These are phyloP conservation scores for Podospora pseudocomata DNA, from an alignment of 495 filamentous ascomycete species.

Conservation along the genomic window DNA sequence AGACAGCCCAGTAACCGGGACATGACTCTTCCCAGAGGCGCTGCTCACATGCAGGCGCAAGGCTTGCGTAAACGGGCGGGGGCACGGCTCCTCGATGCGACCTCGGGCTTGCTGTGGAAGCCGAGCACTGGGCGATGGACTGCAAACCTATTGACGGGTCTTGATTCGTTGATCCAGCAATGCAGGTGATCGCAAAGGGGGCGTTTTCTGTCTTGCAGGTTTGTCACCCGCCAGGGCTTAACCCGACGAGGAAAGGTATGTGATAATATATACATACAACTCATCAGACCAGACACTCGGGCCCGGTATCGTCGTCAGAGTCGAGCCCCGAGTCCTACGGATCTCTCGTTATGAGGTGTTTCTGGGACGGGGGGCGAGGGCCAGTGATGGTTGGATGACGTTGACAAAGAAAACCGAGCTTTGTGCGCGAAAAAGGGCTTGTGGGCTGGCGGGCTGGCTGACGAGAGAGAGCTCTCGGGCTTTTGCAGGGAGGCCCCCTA, in stretches of 20 bases:
- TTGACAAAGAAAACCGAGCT: not conserved
- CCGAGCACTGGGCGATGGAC: not conserved
- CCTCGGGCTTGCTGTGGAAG: not conserved
- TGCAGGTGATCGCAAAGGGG: conserved; percentile 17
- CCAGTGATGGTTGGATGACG: not conserved
- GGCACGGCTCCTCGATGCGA: not conserved
- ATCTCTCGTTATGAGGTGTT: not conserved
- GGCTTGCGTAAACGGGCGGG: not conserved
- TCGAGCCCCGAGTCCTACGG: not conserved
- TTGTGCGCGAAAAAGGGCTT: not conserved
- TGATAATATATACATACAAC: not conserved
- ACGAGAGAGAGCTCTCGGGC: not conserved
- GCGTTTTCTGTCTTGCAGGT: conserved; percentile 13
- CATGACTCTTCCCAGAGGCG: not conserved
- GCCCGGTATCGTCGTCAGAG: not conserved
- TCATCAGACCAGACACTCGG: not conserved
- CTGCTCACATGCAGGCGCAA: not conserved
- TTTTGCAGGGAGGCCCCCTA: not conserved
- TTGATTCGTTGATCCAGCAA: conserved; percentile 11
- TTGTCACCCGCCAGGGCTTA: not conserved
- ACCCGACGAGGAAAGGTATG: not conserved
- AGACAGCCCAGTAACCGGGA: not conserved
- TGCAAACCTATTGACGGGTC: not conserved
- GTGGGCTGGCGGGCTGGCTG: not conserved
- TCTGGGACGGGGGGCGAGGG: not conserved